These are phyloP conservation scores for Verticillium isaacii DNA, from an alignment of 2,329 filamentous ascomycete genomes.

Conservation along the genomic window DNA sequence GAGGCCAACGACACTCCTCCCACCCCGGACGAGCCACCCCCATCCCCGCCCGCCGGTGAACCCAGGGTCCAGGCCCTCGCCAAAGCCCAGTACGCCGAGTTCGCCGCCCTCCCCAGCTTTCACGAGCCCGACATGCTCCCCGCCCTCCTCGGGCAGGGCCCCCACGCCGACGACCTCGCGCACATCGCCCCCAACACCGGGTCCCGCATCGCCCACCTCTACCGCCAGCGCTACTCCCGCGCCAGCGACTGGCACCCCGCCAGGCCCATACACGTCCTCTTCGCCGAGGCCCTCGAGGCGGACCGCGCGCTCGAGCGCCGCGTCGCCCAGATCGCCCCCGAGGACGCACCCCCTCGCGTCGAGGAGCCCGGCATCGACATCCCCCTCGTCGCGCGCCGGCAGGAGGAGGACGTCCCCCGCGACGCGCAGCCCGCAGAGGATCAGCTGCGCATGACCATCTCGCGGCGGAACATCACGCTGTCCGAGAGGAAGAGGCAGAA, in stretches of 20 bases:
- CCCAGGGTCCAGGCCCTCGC: neutral
- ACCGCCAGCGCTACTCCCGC: neutral
- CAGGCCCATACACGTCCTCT: slow-evolving; percentile 5
- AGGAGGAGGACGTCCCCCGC: neutral
- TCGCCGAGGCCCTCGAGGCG: slow-evolving; percentile 1
- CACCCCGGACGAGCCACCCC: neutral
- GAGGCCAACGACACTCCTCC: neutral
- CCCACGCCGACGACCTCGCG: neutral
- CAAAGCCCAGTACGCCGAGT: neutral
- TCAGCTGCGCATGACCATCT: neutral
- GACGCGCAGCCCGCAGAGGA: neutral
- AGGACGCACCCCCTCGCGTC: neutral
- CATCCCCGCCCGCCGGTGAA: neutral
- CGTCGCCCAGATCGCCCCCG: neutral
- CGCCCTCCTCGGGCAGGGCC: neutral
- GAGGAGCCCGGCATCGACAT: neutral
- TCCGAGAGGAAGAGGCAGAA: neutral
- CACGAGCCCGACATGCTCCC: neutral
- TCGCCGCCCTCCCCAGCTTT: neutral
- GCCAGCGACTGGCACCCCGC: neutral
- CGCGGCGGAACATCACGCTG: neutral
- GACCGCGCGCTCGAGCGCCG: slow-evolving; percentile 3
- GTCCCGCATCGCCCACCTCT: neutral
- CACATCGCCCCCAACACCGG: neutral
- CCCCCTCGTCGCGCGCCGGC: neutral